phyloP scores from a whole-genome alignment of 129 eudicot genomes.

The Mikania micrantha region DNA sequence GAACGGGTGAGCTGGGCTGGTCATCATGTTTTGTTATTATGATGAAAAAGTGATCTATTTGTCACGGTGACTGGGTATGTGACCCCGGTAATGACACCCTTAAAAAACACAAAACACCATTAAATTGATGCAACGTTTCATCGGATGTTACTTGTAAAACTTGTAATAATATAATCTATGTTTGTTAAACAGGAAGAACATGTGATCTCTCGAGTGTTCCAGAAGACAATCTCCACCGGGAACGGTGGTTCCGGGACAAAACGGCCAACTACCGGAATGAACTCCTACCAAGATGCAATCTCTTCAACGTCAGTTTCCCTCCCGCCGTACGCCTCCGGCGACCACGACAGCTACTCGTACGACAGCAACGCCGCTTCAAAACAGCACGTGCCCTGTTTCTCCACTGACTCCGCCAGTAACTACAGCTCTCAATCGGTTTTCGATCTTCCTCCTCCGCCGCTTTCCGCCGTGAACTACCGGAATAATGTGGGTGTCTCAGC shows the following conservation, averaged over 20 bases:
- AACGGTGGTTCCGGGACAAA: conserved; percentile 19
- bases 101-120: too few relatives aligned
- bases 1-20: too few relatives aligned
- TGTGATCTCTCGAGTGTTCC: conserved; percentile 83
- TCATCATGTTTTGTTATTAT: too few relatives aligned
- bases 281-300: conserved; percentile 37
- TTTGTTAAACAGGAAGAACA: conserved; percentile 75
- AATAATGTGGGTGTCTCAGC: conserved; percentile 34
- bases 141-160: too few relatives aligned
- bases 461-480: neutral
- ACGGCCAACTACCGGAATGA: neutral
- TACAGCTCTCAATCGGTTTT: conserved; percentile 23
- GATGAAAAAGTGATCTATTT: too few relatives aligned
- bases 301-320: conserved; percentile 56
- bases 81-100: too few relatives aligned
- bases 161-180: too few relatives aligned
- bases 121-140: neutral
- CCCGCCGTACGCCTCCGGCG: conserved; percentile 47
- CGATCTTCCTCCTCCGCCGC: conserved; percentile 25
- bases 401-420: conserved; percentile 46
- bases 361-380: conserved; percentile 33
- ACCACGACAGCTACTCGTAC: conserved; percentile 39
- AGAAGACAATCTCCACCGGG: conserved; percentile 33
- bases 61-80: too few relatives aligned
- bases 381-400: conserved; percentile 99